phyloP scores from a whole-genome alignment of 352 stramenopile genomes.

The Pythium vanterpoolii region DNA sequence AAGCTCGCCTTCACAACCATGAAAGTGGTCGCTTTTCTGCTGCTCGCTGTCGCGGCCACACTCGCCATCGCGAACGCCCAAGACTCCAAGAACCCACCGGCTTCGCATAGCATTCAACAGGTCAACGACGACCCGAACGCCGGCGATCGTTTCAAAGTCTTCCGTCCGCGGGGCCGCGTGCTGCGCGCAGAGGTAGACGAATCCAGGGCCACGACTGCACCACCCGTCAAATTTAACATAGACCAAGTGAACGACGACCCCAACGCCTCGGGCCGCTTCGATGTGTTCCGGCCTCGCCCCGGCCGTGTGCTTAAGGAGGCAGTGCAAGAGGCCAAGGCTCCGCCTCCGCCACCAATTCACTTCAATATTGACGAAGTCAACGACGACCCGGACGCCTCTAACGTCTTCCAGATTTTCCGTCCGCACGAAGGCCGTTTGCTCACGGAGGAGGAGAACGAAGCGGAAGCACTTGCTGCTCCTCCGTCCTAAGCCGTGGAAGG shows the following conservation, averaged over 20 bases:
- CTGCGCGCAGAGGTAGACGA: neutral
- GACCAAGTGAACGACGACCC: neutral
- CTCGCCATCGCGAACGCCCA: neutral
- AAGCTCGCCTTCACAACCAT: neutral
- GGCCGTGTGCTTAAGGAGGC: conserved; percentile 2
- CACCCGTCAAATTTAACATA: neutral
- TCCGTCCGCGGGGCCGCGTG: conserved; percentile 2
- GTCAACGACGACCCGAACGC: neutral
- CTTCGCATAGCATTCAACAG: conserved; percentile 1
- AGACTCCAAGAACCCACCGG: neutral
- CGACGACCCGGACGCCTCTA: neutral
- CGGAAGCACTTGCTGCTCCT: neutral
- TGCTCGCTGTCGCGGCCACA: neutral
- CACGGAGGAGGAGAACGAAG: neutral
- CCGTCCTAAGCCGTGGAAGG: neutral
- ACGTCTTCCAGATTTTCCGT: conserved; percentile 5
- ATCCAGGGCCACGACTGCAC: neutral
- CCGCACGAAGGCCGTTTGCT: conserved; percentile 1
- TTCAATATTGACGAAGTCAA: conserved; percentile 3
- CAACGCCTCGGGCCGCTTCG: conserved; percentile 2
- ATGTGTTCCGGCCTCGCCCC: conserved; percentile 1
- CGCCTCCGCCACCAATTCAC: neutral
- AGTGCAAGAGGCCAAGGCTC: neutral
- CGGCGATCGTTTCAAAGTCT: conserved; percentile 2
- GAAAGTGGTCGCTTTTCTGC: neutral